phyloP scores from a whole-genome alignment of 257 asterid species.

The Ilex asprella region DNA sequence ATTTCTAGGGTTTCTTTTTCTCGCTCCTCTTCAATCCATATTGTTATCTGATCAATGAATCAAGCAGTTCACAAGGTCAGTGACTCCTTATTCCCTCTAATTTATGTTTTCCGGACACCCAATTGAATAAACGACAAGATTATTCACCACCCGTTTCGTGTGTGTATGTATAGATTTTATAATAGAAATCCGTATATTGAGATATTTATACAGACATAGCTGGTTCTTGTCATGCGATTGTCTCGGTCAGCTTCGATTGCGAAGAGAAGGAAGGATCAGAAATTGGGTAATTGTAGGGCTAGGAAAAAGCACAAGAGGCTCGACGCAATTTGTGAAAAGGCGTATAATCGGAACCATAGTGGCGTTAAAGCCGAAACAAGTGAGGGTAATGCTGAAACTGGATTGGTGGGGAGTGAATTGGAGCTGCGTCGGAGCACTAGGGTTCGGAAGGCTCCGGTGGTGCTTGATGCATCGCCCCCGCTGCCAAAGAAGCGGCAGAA shows the following conservation, averaged over 20 bases:
- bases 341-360: slow-evolving; percentile 46
- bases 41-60: slow-evolving; percentile 36
- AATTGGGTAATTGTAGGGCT: slow-evolving; percentile 42
- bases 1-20: slow-evolving; percentile 26
- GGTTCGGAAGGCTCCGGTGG: slow-evolving; percentile 72
- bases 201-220: slow-evolving; percentile 15
- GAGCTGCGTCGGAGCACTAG: slow-evolving; percentile 80
- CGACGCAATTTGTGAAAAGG: slow-evolving; percentile 74
- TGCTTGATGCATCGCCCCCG: slow-evolving; percentile 90
- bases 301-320: slow-evolving; percentile 79
- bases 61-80: slow-evolving; percentile 32
- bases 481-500: slow-evolving; percentile 69
- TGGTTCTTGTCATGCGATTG: slow-evolving; percentile 59
- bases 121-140: slow-evolving; percentile 7
- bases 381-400: slow-evolving; percentile 25
- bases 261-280: slow-evolving; percentile 49
- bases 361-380: slow-evolving; percentile 34
- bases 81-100: slow-evolving; percentile 23
- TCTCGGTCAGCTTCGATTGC: slow-evolving; percentile 47
- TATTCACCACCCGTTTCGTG: slow-evolving; percentile 11
- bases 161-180: neutral
- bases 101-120: slow-evolving; percentile 13
- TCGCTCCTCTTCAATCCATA: slow-evolving; percentile 18
- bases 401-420: slow-evolving; percentile 23
- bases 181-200: slow-evolving; percentile 1